Conservation (phyloP, 768 basidiomycete genomes). For the Panellus pusillus region DNA sequence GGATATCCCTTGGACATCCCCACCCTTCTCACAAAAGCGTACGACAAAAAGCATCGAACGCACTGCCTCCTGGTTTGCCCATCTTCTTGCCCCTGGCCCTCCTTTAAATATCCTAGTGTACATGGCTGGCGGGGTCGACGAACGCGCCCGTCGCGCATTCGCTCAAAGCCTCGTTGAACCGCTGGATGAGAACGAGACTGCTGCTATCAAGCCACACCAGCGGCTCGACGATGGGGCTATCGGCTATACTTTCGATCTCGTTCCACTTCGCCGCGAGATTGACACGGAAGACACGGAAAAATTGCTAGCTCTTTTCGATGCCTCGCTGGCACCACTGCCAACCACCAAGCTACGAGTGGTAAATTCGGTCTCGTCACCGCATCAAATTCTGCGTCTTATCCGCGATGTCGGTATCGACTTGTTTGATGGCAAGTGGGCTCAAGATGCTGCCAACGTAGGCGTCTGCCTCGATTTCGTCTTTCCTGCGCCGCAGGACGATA, state of each 20-base stretch:
- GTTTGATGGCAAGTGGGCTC: constrained; percentile 74
- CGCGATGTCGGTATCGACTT: constrained; percentile 69
- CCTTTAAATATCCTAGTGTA: constrained; percentile 61
- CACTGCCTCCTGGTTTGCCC: constrained; percentile 60
- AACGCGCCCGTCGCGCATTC: constrained; percentile 64
- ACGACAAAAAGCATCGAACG: constrained; percentile 75
- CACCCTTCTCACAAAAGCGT: constrained; percentile 76
- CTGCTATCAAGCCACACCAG: constrained; percentile 47
- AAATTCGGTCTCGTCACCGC: constrained; percentile 59
- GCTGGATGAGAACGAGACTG: constrained; percentile 55
- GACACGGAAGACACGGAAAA: constrained; percentile 22
- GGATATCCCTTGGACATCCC: constrained; percentile 65
- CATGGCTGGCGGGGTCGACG: constrained; percentile 61
- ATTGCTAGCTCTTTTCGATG: constrained; percentile 45
- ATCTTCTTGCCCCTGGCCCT: constrained; percentile 42
- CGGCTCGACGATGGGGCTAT: constrained; percentile 66
- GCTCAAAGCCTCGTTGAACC: constrained; percentile 55
- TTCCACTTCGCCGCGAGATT: constrained; percentile 41
- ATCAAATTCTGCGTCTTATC: constrained; percentile 71
- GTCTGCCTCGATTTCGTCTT: constrained; percentile 80
- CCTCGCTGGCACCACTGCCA: constrained; percentile 61
- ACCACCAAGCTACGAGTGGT: constrained; percentile 61
- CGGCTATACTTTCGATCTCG: constrained; percentile 74
- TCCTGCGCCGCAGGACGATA: constrained; percentile 38
- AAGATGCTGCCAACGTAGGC: constrained; percentile 65